Evolutionary conservation across 2,329 filamentous ascomycete genomes (phyloP).

Genomic region (Amphichorda felina): DNA sequence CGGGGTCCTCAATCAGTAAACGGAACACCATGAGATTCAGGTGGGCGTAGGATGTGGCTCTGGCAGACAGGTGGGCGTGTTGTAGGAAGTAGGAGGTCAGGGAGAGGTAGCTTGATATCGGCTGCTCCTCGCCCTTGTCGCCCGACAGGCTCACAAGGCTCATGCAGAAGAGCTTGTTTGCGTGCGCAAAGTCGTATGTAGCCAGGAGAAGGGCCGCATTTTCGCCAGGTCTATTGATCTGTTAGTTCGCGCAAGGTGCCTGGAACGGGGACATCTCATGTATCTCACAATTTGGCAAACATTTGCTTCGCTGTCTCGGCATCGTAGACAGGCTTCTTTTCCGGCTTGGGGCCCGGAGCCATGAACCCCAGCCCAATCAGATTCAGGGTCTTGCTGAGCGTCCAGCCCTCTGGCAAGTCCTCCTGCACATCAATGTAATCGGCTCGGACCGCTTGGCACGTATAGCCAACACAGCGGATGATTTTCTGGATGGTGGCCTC

Average conservation of each 20-base stretch:
- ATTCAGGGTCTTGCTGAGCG: slow-evolving; percentile 63
- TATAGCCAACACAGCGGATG: slow-evolving; percentile 61
- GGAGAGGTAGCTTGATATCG: slow-evolving; percentile 74
- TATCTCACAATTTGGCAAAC: slow-evolving; percentile 64
- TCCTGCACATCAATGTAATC: slow-evolving; percentile 81
- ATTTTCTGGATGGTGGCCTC: slow-evolving; percentile 77
- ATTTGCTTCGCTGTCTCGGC: slow-evolving; percentile 72
- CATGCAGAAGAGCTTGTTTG: slow-evolving; percentile 91
- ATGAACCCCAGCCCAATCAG: slow-evolving; percentile 77
- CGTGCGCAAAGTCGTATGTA: slow-evolving; percentile 85
- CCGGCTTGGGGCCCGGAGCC: slow-evolving; percentile 53
- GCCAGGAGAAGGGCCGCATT: slow-evolving; percentile 73
- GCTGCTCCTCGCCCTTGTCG: slow-evolving; percentile 56
- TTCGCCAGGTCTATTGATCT: slow-evolving; percentile 51
- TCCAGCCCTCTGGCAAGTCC: slow-evolving; percentile 85
- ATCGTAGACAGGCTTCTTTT: slow-evolving; percentile 47
- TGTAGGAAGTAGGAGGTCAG: slow-evolving; percentile 87
- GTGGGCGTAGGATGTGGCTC: slow-evolving; percentile 73
- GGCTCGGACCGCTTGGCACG: slow-evolving; percentile 55
- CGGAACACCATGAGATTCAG: slow-evolving; percentile 77
- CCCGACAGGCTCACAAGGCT: slow-evolving; percentile 58
- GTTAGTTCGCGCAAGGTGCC: slow-evolving; percentile 3
- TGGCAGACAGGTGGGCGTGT: slow-evolving; percentile 74
- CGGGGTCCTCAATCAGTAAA: slow-evolving; percentile 74
- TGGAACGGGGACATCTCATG: neutral